Evolutionary conservation across 371 early-diverging fungal genomes (phyloP).

Genomic region (Mucor sp.): DNA sequence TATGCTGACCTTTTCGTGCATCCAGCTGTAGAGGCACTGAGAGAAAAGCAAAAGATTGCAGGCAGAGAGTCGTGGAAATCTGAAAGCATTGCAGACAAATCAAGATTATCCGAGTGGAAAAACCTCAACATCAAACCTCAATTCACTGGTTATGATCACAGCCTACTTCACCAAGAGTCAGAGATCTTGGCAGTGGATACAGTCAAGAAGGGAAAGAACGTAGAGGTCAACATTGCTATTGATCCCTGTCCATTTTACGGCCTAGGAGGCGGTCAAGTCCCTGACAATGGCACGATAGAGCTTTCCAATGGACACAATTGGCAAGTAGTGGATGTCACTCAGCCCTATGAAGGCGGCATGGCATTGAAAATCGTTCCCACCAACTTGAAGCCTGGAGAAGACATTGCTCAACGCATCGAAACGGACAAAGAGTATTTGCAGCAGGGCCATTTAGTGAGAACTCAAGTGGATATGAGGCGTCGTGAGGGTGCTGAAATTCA

Average conservation of each 20-base stretch:
- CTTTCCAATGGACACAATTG: constrained; percentile 52
- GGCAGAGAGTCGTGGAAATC: constrained; percentile 62
- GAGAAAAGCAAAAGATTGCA: constrained; percentile 4
- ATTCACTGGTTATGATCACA: constrained; percentile 61
- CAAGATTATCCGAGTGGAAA: constrained; percentile 46
- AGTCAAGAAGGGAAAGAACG: constrained; percentile 23
- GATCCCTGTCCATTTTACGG: constrained; percentile 80
- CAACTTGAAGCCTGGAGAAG: background rate
- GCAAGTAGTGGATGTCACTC: constrained; percentile 54
- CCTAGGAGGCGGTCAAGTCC: constrained; percentile 74
- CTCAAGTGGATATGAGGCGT: constrained; percentile 53
- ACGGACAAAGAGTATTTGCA: constrained; percentile 49
- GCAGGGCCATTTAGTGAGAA: constrained; percentile 43
- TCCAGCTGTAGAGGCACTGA: constrained; percentile 47
- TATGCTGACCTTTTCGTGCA: background rate
- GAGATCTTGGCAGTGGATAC: constrained; percentile 54
- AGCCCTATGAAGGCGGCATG: constrained; percentile 59
- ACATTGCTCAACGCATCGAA: constrained; percentile 22
- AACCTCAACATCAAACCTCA: constrained; percentile 44
- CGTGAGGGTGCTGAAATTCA: constrained; percentile 71
- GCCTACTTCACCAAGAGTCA: constrained; percentile 48
- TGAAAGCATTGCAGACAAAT: constrained; percentile 30
- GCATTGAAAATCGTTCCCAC: constrained; percentile 31
- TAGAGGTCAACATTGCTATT: constrained; percentile 55
- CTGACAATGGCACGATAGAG: constrained; percentile 59